Evolutionary conservation across 495 filamentous ascomycete species (phyloP).

Genomic region (Aspergillus ostianus): DNA sequence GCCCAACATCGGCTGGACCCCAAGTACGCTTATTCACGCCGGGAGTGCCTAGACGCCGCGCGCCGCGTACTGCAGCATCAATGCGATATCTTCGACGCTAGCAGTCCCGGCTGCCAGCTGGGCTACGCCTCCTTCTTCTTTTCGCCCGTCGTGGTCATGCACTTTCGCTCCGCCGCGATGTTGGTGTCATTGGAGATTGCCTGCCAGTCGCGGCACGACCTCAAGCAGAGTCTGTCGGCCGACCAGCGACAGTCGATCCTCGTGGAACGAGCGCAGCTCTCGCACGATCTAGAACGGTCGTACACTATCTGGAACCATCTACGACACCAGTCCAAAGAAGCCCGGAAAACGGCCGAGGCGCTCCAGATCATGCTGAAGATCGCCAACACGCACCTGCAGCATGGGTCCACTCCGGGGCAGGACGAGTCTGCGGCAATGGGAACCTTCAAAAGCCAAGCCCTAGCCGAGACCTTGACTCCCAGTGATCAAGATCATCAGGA

Average conservation of each 20-base stretch:
- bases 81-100: slow-evolving; percentile 67
- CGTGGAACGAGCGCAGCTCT: background rate
- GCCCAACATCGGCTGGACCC: slow-evolving; percentile 62
- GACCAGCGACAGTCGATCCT: background rate
- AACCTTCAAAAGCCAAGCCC: background rate
- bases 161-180: slow-evolving; percentile 23
- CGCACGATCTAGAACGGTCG: background rate
- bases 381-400: slow-evolving; percentile 47
- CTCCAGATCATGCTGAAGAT: slow-evolving; percentile 21
- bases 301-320: slow-evolving; percentile 18
- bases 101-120: slow-evolving; percentile 55
- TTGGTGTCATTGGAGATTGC: slow-evolving; percentile 23
- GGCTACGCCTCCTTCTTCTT: slow-evolving; percentile 21
- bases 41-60: slow-evolving; percentile 73
- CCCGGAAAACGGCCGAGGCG: slow-evolving; percentile 19
- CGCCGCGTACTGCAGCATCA: slow-evolving; percentile 71
- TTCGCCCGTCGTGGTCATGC: slow-evolving; percentile 17
- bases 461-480: background rate
- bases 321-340: slow-evolving; percentile 19
- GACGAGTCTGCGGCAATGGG: background rate
- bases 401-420: background rate
- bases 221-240: slow-evolving; percentile 14
- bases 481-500: background rate
- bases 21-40: slow-evolving; percentile 69
- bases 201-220: slow-evolving; percentile 19